Evolutionary conservation across 2,329 filamentous ascomycete genomes (phyloP), one percentile per base, ranked within the genome.

Genomic region (Aspergillus sp.): DNA sequence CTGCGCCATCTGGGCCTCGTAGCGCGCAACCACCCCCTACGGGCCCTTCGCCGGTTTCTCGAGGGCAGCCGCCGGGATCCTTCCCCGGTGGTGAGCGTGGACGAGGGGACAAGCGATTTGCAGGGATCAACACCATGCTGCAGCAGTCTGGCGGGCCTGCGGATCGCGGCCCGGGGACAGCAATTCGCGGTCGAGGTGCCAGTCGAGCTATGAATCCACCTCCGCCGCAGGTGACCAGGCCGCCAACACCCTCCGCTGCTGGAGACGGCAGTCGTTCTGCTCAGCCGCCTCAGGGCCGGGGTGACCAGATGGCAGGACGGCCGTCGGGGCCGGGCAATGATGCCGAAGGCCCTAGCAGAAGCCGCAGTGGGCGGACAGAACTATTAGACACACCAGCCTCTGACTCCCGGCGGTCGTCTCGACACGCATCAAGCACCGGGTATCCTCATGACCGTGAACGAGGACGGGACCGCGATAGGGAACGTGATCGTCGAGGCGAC

Each of bases 81-180:
- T 49, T 56, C 20, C 51, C 54, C 27, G 42, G 49, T 16, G 58
- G 57, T 29, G 57, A 63, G 31, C 57, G 62, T 31, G 53, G 54
- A 24, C 56, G 64, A 17, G 51, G 64, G 19, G 64, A 67, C 39
- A 67, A 67, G 38, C 60, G 66, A 8, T 65, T 69, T 39, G 57
- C 60, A 10, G 60, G 58, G 1, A 52, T 69, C 33, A 67, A 67
- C 41, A 66, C 55, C 34, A 60, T 67, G 47, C 58, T 69, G 22
- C 63, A 68, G 33, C 64, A 68, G 42, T 58, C 57, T 19, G 53
- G 48, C 20, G 44, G 50, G n/a, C 41, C 49, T 20, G 33, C 45
- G 27, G 60, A 64, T 13, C 54, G 55, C 29, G 48, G 43, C 17
- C 47, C 53, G 24, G 53, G 58, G 8, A 53, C 60, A 4, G 46